Evolutionary conservation across 495 filamentous ascomycete species (phyloP).

Genomic region (Xylaria bambusicola): DNA sequence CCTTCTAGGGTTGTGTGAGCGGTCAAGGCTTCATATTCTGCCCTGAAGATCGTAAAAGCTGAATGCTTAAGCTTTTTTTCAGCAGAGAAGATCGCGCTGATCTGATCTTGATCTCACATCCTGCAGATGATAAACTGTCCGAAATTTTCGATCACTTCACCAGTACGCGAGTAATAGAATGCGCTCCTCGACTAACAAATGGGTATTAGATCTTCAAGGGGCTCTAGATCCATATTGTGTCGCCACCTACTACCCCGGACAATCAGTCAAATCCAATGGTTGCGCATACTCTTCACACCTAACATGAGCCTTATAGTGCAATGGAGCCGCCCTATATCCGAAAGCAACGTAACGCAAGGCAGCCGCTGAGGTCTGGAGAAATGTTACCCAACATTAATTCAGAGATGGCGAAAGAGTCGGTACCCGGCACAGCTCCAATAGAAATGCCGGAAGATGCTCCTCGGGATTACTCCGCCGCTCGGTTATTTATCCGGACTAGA

Average conservation of each 20-base stretch:
- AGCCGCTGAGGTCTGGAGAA: constrained; percentile 1
- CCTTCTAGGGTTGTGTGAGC: neutral
- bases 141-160: neutral
- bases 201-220: neutral
- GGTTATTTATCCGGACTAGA: constrained; percentile 8
- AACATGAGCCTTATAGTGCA: neutral
- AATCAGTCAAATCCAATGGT: neutral
- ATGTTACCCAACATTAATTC: constrained; percentile 10
- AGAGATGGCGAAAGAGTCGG: neutral
- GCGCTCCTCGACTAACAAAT: neutral
- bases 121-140: neutral
- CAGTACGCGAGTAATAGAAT: neutral
- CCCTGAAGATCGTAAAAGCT: constrained; percentile 2
- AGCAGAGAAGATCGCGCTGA: constrained; percentile 16
- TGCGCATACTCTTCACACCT: neutral
- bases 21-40: neutral
- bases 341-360: constrained; percentile 7
- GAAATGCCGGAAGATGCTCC: constrained; percentile 2
- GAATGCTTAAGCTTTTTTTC: constrained; percentile 6
- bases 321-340: neutral
- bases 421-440: too few relatives aligned
- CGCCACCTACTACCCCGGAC: constrained; percentile 5
- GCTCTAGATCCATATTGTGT: constrained; percentile 7
- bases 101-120: constrained; percentile 5
- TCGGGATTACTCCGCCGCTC: constrained; percentile 5